Evolutionary conservation across 345 rosid species (phyloP), one percentile per base, ranked within the genome.

Genomic region (Citrus unshiu): DNA sequence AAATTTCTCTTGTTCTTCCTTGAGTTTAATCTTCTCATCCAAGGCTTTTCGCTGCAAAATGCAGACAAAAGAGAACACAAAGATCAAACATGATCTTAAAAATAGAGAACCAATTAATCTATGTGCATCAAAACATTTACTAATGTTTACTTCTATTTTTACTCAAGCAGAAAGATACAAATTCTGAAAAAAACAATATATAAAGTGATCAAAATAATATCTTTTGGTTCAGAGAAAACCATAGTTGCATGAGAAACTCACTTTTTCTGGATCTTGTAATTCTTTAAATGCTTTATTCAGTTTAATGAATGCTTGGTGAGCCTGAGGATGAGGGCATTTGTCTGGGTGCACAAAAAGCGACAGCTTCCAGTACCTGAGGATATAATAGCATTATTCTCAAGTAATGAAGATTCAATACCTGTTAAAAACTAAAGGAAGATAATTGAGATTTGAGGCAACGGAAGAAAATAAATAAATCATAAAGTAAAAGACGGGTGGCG

Each of bases 261-360:
- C 99, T 90, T 92, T 95, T 29, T 93, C 98, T 32, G 98, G 96
- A 91, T 95, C 98, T 82, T 95, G 98, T 68, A 95, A 81, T 32
- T 95, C 97, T 79, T 93, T 93, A 81, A 90, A 93, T 79, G 99
- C 93, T 84, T 92, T 95, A 80, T 93, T 95, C 72, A 95, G 82
- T 84, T 82, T 83, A 79, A 95, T 86, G 73, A 95, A 95, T 74
- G 98, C 97, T 84, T 92, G 88, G 79, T 95, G 87, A 22, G 99
- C 98, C 83, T 91, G 97, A n/a, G 98, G 98, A 86, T 93, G 99
- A 81, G 98, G 85, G 80, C 98, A 95, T 80, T 93, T 95, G 86
- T 95, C 98, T 9, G 97, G 99, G 81, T 92, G 98, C 84, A 95
- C 99, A 80, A 93, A 78, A 81, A 95, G 98, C 30, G 98, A 95